phyloP scores from a whole-genome alignment of 1,284 basidiomycete species.

The Apiotrichum gracile region DNA sequence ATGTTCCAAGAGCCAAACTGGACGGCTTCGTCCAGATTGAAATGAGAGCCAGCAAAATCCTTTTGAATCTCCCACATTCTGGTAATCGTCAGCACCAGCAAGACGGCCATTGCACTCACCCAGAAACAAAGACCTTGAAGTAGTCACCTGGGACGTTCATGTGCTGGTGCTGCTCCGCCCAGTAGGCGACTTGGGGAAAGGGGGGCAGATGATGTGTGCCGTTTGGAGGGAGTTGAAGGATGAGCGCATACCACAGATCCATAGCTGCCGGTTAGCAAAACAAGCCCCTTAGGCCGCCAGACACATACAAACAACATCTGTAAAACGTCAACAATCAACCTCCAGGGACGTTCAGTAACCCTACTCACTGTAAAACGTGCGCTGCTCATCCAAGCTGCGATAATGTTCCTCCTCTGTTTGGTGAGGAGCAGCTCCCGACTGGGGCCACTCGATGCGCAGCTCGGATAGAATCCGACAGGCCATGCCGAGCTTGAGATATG shows the following conservation, averaged over 20 bases:
- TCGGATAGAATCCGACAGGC: constrained; percentile 23
- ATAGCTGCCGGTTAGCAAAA: constrained; percentile 4
- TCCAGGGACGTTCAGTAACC: neutral
- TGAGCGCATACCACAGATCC: constrained; percentile 3
- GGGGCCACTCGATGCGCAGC: constrained; percentile 7
- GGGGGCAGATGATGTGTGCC: neutral
- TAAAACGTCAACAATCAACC: neutral
- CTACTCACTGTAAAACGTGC: constrained; percentile 8
- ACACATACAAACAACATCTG: neutral
- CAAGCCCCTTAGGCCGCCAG: no score
- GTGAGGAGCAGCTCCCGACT: neutral
- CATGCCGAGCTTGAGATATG: constrained; percentile 23
- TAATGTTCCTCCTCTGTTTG: constrained; percentile 9
- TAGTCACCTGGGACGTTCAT: constrained; percentile 5
- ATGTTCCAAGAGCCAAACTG: neutral
- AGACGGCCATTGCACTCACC: neutral
- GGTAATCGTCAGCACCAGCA: neutral
- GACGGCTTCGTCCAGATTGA: neutral
- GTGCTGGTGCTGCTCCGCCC: constrained; percentile 8
- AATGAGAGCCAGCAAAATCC: neutral
- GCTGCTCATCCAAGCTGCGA: constrained; percentile 1
- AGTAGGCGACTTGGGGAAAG: neutral
- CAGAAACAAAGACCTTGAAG: constrained; percentile 4
- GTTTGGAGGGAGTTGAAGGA: constrained; percentile 5
- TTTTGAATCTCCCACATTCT: constrained; percentile 13